phyloP scores from a whole-genome alignment of 305 asterid species.

The Rubia peregrina region DNA sequence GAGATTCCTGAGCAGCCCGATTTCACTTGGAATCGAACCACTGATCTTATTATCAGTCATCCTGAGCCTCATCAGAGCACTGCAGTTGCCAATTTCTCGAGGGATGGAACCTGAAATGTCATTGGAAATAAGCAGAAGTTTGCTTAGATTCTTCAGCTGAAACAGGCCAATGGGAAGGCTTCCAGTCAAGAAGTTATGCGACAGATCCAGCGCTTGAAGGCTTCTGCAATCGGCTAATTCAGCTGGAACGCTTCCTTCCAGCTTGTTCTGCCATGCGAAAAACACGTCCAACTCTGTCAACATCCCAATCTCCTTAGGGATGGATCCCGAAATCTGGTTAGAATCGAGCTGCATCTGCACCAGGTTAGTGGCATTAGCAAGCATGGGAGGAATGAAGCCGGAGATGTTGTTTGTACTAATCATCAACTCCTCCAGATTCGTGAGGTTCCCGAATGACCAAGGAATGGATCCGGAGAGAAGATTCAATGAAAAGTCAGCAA shows the following conservation, averaged over 20 bases:
- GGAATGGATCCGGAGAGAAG: constrained; percentile 53
- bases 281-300: constrained; percentile 49
- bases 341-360: constrained; percentile 66
- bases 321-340: constrained; percentile 64
- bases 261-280: constrained; percentile 85
- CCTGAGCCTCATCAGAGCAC: constrained; percentile 55
- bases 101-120: constrained; percentile 68
- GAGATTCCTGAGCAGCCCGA: constrained; percentile 46
- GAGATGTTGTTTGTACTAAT: constrained; percentile 73
- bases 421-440: constrained; percentile 68
- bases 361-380: constrained; percentile 52
- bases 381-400: constrained; percentile 70
- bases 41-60: constrained; percentile 49
- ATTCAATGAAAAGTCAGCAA: constrained; percentile 63
- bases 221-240: constrained; percentile 48
- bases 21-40: constrained; percentile 58
- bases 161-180: constrained; percentile 52
- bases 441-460: constrained; percentile 54
- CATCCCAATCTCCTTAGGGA: constrained; percentile 57
- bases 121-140: constrained; percentile 60
- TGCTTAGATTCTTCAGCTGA: constrained; percentile 52
- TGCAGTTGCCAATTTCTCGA: constrained; percentile 59
- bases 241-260: constrained; percentile 64
- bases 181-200: constrained; percentile 63
- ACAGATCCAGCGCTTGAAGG: constrained; percentile 73